Evolutionary conservation across 805 yeast species (phyloP).

Genomic region (Sugiyamaella marilandica): DNA sequence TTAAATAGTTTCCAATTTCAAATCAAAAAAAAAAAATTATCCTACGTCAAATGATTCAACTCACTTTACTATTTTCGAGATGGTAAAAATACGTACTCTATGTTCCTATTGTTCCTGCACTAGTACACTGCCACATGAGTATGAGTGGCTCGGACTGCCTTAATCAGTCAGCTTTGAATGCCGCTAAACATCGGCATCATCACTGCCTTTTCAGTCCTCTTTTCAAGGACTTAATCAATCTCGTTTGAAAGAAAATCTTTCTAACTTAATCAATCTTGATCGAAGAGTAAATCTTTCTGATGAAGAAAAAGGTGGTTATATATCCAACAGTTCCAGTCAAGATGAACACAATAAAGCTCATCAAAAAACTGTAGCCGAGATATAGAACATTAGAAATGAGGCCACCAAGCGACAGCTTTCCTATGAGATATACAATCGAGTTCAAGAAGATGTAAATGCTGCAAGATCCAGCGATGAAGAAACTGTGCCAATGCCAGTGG

Average conservation of each 20-base stretch:
- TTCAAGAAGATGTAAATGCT: constrained; percentile 79
- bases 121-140: no score
- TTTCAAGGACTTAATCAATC: constrained; percentile 64
- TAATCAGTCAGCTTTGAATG: no score
- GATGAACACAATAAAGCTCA: constrained; percentile 66
- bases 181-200: no score
- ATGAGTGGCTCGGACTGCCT: no score
- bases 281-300: constrained; percentile 72
- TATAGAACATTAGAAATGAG: constrained; percentile 72
- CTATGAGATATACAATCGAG: constrained; percentile 50
- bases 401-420: constrained; percentile 62
- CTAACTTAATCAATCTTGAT: constrained; percentile 71
- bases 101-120: no score
- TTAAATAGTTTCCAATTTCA: no score
- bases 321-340: constrained; percentile 89
- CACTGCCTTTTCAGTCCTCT: no score
- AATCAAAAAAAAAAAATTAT: no score
- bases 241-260: constrained; percentile 51
- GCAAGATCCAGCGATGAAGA: constrained; percentile 85
- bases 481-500: constrained; percentile 96
- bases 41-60: no score
- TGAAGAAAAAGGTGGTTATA: constrained; percentile 64
- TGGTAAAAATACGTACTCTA: no score
- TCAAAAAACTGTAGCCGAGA: constrained; percentile 73
- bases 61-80: no score